These are phyloP conservation scores for Vaccinium vitisidaea DNA, from an alignment of 148 eudicot species.

Conservation along the genomic window DNA sequence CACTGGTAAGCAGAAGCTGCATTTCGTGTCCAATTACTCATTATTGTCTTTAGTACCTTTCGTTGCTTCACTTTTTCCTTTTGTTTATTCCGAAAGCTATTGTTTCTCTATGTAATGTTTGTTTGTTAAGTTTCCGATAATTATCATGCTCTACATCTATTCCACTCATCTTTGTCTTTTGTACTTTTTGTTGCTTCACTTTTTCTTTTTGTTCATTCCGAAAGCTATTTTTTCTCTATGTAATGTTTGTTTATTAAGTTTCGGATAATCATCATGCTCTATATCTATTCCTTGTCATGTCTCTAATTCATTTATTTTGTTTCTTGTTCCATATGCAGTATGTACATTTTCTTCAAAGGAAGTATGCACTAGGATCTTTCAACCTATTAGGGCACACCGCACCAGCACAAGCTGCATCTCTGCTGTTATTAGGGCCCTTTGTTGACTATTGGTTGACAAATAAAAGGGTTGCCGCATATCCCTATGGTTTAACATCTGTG, in stretches of 20 bases:
- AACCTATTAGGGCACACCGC: conserved; percentile 76
- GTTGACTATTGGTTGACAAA: conserved; percentile 70
- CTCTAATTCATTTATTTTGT: conserved; percentile 3
- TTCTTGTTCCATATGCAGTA: conserved; percentile 45
- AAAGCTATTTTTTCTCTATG: neutral
- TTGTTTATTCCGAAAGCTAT: neutral
- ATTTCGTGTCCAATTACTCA: neutral
- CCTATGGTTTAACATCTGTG: conserved; percentile 46
- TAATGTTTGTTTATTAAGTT: neutral
- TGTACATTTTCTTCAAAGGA: conserved; percentile 66
- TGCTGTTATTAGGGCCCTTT: conserved; percentile 65
- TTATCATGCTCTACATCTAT: neutral
- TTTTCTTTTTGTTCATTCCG: no score
- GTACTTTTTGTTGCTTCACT: no score
- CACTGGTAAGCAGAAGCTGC: neutral
- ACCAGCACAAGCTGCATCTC: conserved; percentile 66
- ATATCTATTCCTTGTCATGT: neutral
- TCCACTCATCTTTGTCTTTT: neutral
- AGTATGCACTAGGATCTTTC: conserved; percentile 71
- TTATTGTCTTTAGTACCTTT: neutral
- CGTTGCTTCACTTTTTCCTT: neutral
- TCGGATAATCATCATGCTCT: neutral
- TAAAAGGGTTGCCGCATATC: conserved; percentile 56
- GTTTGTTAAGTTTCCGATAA: conserved; percentile 2
- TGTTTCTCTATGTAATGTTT: neutral